Evolutionary conservation across 2,329 filamentous ascomycete species (phyloP).

Genomic region (Sporothrix pallida): DNA sequence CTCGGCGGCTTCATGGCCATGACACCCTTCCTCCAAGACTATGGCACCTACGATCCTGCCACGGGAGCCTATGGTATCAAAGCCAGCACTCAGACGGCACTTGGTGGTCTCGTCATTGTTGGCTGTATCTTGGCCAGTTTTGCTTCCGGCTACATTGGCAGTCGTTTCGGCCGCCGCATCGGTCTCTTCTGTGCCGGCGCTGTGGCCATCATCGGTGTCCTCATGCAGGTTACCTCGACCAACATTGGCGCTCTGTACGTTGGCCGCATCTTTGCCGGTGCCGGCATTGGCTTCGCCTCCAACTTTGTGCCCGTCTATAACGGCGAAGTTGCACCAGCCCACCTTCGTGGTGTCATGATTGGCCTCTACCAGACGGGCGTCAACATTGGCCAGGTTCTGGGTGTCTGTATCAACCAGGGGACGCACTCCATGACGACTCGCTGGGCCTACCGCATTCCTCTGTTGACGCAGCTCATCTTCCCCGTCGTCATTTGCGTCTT

Average conservation of each 20-base stretch:
- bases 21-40: constrained; percentile 25
- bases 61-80: constrained; percentile 12
- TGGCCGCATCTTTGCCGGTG: constrained; percentile 8
- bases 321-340: constrained; percentile 8
- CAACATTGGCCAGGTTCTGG: constrained; percentile 17
- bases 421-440: neutral
- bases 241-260: neutral
- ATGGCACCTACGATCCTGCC: constrained; percentile 12
- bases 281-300: constrained; percentile 24
- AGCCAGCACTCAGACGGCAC: neutral
- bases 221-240: neutral
- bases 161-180: constrained; percentile 22
- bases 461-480: constrained; percentile 7
- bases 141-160: constrained; percentile 20
- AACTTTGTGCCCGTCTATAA: constrained; percentile 25
- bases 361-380: constrained; percentile 20
- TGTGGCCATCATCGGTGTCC: neutral
- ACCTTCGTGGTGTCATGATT: constrained; percentile 14
- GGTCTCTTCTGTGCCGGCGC: constrained; percentile 16
- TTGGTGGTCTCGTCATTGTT: neutral
- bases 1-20: constrained; percentile 27
- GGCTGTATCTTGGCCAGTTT: constrained; percentile 18
- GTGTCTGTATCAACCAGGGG: constrained; percentile 14
- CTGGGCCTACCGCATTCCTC: constrained; percentile 24
- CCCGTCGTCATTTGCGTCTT: constrained; percentile 10